Evolutionary conservation across 2,329 filamentous ascomycete species (phyloP).

Genomic region (Onygena corvina): DNA sequence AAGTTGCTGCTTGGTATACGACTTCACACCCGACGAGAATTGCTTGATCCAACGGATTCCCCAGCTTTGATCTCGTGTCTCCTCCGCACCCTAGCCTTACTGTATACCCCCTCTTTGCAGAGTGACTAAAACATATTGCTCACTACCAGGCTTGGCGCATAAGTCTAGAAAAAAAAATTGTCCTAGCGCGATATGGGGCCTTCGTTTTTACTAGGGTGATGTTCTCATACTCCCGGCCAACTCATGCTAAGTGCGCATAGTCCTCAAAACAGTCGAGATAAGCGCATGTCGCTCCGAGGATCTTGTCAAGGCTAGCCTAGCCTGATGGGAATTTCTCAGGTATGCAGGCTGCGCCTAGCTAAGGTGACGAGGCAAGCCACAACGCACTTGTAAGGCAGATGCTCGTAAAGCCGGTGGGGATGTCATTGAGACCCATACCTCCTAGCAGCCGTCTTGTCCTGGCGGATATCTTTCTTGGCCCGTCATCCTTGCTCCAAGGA

Average conservation of each 20-base stretch:
- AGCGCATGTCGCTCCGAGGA: conserved; percentile 1
- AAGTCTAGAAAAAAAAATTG: not conserved
- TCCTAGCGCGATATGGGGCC: too few species aligned
- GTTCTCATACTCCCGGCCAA: not conserved
- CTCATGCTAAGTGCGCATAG: not conserved
- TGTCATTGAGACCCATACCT: not conserved
- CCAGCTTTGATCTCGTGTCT: not conserved
- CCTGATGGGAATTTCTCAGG: not conserved
- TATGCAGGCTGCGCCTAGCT: not conserved
- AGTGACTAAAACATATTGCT: too few species aligned
- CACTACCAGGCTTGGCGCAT: too few species aligned
- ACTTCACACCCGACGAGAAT: not conserved
- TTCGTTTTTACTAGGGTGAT: too few species aligned
- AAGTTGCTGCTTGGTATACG: not conserved
- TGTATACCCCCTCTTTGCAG: not conserved
- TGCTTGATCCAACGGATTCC: not conserved
- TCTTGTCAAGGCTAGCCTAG: not conserved
- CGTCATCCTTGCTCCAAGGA: not conserved
- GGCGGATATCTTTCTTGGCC: not conserved
- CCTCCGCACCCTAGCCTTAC: not conserved
- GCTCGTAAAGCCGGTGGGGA: not conserved
- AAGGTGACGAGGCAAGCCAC: not conserved
- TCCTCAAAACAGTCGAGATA: not conserved
- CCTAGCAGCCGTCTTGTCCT: not conserved
- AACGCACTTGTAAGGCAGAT: not conserved